A percentile compares a stretch with the other conserved stretches of the same genome.
phyloP scores from a whole-genome alignment of 257 asterid genomes.

The Hygrophila difformis region DNA sequence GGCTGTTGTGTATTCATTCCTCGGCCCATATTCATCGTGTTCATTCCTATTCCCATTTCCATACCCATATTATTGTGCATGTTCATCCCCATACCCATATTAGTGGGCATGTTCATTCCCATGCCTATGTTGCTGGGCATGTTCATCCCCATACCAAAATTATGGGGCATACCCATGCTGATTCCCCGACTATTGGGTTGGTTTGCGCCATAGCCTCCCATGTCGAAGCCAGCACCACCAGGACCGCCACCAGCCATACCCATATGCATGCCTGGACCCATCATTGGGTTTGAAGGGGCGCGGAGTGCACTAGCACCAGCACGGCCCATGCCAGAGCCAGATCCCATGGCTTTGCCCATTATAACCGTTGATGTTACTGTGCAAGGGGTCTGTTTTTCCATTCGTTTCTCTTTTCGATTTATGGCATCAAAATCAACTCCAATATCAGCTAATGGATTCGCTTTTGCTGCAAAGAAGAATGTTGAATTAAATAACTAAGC shows the following conservation, averaged over 20 bases:
- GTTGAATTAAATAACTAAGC: constrained; percentile 7
- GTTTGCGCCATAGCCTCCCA: constrained; percentile 38
- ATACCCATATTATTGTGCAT: constrained; percentile 18
- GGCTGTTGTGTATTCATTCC: constrained; percentile 44
- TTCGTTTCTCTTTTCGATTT: constrained; percentile 89
- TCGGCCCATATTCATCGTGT: not conserved
- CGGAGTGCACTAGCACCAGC: constrained; percentile 67
- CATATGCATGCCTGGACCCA: constrained; percentile 54
- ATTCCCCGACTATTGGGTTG: constrained; percentile 39
- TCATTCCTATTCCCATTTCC: constrained; percentile 41
- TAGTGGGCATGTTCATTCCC: constrained; percentile 17
- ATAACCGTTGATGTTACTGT: constrained; percentile 53
- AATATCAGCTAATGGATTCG: constrained; percentile 76
- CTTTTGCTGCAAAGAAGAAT: constrained; percentile 58
- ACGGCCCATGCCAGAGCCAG: constrained; percentile 90
- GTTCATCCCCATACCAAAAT: constrained; percentile 47
- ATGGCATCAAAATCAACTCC: constrained; percentile 97
- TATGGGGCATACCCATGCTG: constrained; percentile 35
- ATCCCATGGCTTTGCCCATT: constrained; percentile 99
- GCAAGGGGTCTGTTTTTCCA: constrained; percentile 74
- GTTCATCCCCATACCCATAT: constrained; percentile 15
- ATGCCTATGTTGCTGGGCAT: constrained; percentile 26
- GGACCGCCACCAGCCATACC: constrained; percentile 32
- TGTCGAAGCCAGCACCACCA: constrained; percentile 25
- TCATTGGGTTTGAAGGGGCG: constrained; percentile 50